Evolutionary conservation across 139 green algal genomes (phyloP).

Genomic region (Volvox reticuliferus): DNA sequence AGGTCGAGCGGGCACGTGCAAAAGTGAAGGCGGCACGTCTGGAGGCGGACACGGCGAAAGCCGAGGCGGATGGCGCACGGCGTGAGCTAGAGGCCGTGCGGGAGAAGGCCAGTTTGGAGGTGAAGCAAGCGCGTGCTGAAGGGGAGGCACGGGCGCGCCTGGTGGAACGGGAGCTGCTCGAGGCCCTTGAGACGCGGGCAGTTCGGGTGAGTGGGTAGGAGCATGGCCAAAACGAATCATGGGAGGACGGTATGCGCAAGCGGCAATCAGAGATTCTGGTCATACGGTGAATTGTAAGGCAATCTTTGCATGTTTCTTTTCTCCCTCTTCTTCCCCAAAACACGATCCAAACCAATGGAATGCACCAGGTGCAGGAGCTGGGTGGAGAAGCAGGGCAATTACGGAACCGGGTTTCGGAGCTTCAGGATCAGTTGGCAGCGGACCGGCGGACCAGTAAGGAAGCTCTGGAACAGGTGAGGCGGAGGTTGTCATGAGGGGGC

Average conservation of each 20-base stretch:
- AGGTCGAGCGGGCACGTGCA: neutral
- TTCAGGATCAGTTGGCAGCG: slow-evolving; percentile 2
- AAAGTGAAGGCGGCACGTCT: neutral
- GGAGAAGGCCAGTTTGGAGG: neutral
- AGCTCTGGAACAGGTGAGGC: neutral
- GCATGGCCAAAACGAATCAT: too few relatives aligned
- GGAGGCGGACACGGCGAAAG: neutral
- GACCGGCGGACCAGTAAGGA: neutral
- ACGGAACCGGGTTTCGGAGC: neutral
- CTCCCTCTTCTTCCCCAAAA: neutral
- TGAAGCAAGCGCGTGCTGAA: neutral
- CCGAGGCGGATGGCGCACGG: neutral
- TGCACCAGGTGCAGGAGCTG: neutral
- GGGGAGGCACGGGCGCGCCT: neutral
- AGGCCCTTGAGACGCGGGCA: neutral
- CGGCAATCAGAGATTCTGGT: neutral
- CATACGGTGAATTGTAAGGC: neutral
- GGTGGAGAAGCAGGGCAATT: neutral
- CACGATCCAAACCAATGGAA: too few relatives aligned
- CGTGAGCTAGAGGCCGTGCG: neutral
- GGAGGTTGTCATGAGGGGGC: too few relatives aligned
- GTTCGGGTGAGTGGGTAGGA: too few relatives aligned
- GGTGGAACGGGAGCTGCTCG: neutral
- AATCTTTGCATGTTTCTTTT: neutral
- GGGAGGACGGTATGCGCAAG: neutral